A percentile compares a stretch with the other conserved stretches of the same genome.
Conservation (phyloP, 2,329 filamentous ascomycete genomes). For the Colletotrichum endophyticum region DNA sequence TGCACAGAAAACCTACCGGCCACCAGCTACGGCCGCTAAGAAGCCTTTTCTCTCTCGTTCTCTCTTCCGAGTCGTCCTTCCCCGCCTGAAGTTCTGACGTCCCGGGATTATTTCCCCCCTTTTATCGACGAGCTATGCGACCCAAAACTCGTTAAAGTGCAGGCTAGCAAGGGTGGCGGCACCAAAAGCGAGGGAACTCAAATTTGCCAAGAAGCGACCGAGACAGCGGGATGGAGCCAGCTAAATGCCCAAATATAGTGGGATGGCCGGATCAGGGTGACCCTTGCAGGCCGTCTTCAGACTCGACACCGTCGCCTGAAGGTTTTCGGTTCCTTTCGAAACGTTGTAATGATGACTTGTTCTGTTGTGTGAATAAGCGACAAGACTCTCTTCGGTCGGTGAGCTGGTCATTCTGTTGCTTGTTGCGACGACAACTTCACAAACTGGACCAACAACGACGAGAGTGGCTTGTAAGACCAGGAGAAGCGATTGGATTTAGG, state of each 20-base stretch:
- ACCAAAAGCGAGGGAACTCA: neutral
- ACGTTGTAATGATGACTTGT: neutral
- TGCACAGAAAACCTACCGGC: neutral
- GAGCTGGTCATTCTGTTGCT: neutral
- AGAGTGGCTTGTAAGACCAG: neutral
- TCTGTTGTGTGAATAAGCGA: neutral
- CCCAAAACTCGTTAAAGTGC: neutral
- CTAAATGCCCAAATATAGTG: neutral
- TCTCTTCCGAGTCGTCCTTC: neutral
- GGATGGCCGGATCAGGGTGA: neutral
- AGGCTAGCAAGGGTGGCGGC: neutral
- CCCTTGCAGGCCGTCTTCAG: neutral
- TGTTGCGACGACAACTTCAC: neutral
- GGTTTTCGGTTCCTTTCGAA: neutral
- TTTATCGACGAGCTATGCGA: neutral
- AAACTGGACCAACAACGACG: neutral
- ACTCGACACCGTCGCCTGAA: conserved; percentile 2
- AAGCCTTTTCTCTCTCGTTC: neutral
- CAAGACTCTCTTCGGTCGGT: neutral
- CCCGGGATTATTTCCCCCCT: neutral
- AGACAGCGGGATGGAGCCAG: neutral
- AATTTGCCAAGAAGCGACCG: neutral
- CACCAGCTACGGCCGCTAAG: neutral
- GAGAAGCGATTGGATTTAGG: neutral
- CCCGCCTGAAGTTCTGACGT: neutral